These are phyloP conservation scores for Bothriochloa decipiens DNA, from an alignment of 176 grass and related monocot species.

Conservation along the genomic window DNA sequence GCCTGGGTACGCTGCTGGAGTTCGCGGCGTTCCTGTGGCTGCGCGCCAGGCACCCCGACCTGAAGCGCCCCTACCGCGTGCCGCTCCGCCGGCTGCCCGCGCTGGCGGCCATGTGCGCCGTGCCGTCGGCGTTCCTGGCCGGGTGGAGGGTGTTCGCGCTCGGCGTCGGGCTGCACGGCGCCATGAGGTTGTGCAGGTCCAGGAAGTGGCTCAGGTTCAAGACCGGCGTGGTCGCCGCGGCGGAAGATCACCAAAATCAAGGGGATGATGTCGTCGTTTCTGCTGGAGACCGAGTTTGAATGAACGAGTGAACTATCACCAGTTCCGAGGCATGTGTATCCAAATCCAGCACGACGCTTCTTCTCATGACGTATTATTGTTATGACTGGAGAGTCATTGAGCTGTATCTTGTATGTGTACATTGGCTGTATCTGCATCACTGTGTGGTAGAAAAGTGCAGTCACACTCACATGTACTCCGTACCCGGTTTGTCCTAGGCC, in stretches of 20 bases:
- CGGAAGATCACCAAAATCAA: not conserved
- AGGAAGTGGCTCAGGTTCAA: constrained; percentile 55
- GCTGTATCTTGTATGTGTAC: too few relatives aligned
- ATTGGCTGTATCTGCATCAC: too few relatives aligned
- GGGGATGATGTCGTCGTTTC: not conserved
- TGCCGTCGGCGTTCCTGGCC: constrained; percentile 35
- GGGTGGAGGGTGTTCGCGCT: constrained; percentile 40
- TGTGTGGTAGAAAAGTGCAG: too few relatives aligned
- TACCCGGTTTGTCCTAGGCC: too few relatives aligned
- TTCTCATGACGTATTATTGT: too few relatives aligned
- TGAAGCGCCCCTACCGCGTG: constrained; percentile 54
- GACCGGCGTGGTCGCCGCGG: not conserved
- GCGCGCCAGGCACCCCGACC: constrained; percentile 18
- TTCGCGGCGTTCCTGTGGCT: constrained; percentile 60
- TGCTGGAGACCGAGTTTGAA: not conserved
- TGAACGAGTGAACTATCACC: not conserved
- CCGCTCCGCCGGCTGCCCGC: constrained; percentile 38
- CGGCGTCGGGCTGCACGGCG: constrained; percentile 27
- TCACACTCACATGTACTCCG: too few relatives aligned
- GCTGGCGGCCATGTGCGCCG: constrained; percentile 35
- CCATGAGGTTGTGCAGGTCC: constrained; percentile 49
- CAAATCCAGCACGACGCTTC: not conserved
- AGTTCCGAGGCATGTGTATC: not conserved
- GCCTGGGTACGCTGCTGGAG: constrained; percentile 61
- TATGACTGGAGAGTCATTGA: too few relatives aligned